Percentiles rank a stretch among this genome's conserved stretches.
phyloP scores from a whole-genome alignment of 306 rosid species.

The Fagus crenata region DNA sequence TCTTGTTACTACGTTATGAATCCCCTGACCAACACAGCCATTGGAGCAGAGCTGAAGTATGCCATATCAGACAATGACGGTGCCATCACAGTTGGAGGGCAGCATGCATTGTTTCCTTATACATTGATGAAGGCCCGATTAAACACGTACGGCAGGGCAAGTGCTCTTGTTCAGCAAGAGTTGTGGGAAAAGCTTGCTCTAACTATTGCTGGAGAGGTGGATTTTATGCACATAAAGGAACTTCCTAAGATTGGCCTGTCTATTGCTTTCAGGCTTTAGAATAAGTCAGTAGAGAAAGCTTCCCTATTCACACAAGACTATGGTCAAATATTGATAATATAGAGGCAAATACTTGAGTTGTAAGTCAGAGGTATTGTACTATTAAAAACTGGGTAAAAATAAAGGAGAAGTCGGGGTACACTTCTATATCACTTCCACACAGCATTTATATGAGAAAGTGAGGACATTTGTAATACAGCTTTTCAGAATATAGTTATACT shows the following conservation, averaged over 20 bases:
- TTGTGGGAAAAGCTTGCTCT: constrained; percentile 48
- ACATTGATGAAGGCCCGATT: constrained; percentile 54
- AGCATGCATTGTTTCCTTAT: constrained; percentile 50
- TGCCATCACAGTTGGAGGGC: constrained; percentile 54
- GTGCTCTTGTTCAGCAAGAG: constrained; percentile 56
- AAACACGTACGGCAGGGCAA: constrained; percentile 48
- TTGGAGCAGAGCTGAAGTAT: constrained; percentile 64
- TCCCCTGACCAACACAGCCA: constrained; percentile 52
- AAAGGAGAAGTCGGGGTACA: neutral
- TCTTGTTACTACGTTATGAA: constrained; percentile 48
- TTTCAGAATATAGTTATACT: neutral
- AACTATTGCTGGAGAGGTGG: constrained; percentile 61
- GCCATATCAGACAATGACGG: constrained; percentile 44
- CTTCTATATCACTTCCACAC: neutral
- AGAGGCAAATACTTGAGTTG: neutral
- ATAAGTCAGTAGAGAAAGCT: neutral
- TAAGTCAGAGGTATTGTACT: neutral
- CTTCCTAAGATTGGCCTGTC: constrained; percentile 58
- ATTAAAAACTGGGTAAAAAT: neutral
- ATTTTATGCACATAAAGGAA: constrained; percentile 29
- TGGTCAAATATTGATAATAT: neutral
- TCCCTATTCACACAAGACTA: neutral
- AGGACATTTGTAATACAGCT: neutral
- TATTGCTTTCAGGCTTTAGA: constrained; percentile 51
- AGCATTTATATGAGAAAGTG: neutral